Evolutionary conservation across 495 filamentous ascomycete species (phyloP).

Genomic region (Penicillium paxilli): DNA sequence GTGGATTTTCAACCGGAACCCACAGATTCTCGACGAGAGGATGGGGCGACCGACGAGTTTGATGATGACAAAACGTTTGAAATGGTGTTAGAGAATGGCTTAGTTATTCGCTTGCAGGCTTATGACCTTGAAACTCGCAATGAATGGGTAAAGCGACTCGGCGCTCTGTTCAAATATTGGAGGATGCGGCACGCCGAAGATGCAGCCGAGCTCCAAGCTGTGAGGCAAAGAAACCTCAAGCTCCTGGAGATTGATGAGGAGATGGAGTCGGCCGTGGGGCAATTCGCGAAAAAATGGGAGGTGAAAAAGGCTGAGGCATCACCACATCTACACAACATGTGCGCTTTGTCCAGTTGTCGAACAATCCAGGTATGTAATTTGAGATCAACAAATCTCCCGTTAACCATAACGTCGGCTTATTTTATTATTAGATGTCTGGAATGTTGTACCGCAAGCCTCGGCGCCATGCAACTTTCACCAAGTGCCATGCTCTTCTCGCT

Average conservation of each 20-base stretch:
- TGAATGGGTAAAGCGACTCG: constrained; percentile 66
- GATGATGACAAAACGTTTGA: constrained; percentile 66
- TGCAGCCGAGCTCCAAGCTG: constrained; percentile 53
- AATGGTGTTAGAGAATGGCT: constrained; percentile 60
- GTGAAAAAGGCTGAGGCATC: constrained; percentile 65
- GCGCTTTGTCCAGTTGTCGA: constrained; percentile 63
- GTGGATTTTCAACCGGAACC: constrained; percentile 52
- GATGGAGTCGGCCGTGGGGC: constrained; percentile 66
- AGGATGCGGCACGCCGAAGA: constrained; percentile 57
- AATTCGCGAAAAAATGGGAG: constrained; percentile 74
- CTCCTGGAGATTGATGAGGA: constrained; percentile 69
- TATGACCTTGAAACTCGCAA: constrained; percentile 57
- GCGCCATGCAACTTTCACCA: constrained; percentile 61
- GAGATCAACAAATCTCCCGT: neutral
- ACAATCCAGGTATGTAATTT: constrained; percentile 53
- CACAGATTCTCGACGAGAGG: constrained; percentile 46
- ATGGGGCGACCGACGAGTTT: constrained; percentile 52
- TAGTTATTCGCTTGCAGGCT: constrained; percentile 67
- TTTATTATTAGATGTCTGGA: constrained; percentile 54
- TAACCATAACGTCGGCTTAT: neutral
- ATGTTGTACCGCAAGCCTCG: constrained; percentile 67
- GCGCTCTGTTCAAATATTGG: constrained; percentile 65
- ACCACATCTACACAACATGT: constrained; percentile 69
- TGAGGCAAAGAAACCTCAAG: constrained; percentile 61
- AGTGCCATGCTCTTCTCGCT: constrained; percentile 62